Percentiles rank a stretch among this genome's conserved stretches.
These are phyloP conservation scores for Pholiota molesta DNA, from an alignment of 768 basidiomycete species.

Conservation along the genomic window DNA sequence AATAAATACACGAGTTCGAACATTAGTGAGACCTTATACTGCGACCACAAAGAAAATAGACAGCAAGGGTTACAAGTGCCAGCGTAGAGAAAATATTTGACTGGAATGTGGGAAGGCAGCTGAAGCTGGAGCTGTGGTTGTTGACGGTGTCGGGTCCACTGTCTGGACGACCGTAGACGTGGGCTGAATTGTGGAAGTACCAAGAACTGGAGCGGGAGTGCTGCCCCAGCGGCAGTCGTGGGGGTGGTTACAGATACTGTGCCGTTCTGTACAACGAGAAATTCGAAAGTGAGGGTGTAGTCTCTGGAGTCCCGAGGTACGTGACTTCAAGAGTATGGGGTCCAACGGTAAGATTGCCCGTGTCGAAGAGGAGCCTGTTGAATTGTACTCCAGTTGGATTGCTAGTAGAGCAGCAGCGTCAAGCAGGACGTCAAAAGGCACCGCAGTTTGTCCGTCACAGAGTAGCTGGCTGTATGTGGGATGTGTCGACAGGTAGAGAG, in stretches of 20 bases:
- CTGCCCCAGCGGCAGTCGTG: no score
- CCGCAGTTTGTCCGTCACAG: neutral
- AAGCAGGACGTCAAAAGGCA: neutral
- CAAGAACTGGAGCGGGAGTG: no score
- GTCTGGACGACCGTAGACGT: no score
- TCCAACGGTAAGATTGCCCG: neutral
- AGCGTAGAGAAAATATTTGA: neutral
- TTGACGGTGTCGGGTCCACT: neutral
- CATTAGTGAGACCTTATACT: neutral
- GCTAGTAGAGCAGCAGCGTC: neutral
- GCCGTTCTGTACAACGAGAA: constrained; percentile 1
- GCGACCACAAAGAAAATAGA: neutral
- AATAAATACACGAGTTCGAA: neutral
- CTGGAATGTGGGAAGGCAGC: neutral
- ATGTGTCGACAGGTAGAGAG: neutral
- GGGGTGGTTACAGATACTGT: neutral
- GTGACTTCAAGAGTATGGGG: constrained; percentile 2
- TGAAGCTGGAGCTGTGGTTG: neutral
- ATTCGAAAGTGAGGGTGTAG: constrained; percentile 5
- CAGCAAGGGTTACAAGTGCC: neutral
- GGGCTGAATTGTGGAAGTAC: no score
- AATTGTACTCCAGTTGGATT: constrained; percentile 3
- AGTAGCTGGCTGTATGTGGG: neutral
- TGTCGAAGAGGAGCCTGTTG: constrained; percentile 1
- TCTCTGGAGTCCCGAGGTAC: constrained; percentile 1